These are phyloP conservation scores for Talaromyces sp. DNA, from an alignment of 2,329 filamentous ascomycete genomes.

Conservation along the genomic window DNA sequence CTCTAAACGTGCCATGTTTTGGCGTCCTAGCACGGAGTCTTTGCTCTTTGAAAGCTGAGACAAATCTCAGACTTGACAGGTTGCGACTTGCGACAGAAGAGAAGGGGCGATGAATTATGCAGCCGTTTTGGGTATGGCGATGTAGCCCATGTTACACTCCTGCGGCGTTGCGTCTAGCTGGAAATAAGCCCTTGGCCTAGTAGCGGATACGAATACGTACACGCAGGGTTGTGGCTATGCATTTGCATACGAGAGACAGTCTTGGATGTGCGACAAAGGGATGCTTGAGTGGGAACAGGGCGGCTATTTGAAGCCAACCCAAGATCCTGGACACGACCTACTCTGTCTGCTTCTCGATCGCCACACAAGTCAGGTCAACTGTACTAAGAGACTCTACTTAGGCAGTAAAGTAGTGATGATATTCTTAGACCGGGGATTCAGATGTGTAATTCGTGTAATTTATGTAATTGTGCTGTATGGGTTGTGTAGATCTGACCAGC, in stretches of 20 bases:
- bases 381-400: background rate
- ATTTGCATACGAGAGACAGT: background rate
- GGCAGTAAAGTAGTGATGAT: background rate
- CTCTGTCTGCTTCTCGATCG: no score
- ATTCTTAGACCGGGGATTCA: background rate
- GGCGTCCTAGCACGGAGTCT: background rate
- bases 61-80: slow-evolving; percentile 5
- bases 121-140: background rate
- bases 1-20: background rate
- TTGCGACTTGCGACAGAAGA: background rate
- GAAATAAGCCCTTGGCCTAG: background rate
- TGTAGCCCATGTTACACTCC: background rate
- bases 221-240: slow-evolving; percentile 9
- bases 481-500: background rate
- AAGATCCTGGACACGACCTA: background rate
- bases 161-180: background rate
- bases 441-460: background rate
- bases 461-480: background rate
- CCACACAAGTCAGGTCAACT: background rate
- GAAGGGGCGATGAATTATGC: background rate
- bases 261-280: background rate
- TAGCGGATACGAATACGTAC: slow-evolving; percentile 4
- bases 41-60: background rate
- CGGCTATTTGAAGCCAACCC: background rate
- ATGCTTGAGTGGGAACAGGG: background rate